Conservation (phyloP, 2,329 filamentous ascomycete species). For the Thelonectria rubi region DNA sequence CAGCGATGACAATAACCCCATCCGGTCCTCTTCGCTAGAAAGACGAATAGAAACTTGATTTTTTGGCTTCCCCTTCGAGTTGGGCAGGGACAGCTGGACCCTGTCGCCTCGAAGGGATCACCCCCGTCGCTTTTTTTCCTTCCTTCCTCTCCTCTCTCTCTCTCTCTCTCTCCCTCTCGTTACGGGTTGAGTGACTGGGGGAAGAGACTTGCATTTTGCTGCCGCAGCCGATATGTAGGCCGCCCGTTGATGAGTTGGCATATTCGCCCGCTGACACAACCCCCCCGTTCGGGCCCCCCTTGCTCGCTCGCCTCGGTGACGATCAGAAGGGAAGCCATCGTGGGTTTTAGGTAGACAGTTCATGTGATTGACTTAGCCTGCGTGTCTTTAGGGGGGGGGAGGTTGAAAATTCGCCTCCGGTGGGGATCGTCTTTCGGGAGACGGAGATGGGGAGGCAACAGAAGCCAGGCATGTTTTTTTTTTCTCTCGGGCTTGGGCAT, state of each 20-base stretch:
- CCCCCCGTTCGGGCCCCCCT: no score
- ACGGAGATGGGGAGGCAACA: conserved; percentile 11
- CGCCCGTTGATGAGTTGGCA: conserved; percentile 32
- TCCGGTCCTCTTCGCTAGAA: no score
- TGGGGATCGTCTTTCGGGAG: conserved; percentile 9
- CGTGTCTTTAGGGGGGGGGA: not conserved
- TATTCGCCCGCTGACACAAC: conserved; percentile 2
- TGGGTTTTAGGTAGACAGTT: no score
- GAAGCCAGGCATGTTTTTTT: not conserved
- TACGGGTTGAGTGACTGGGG: no score
- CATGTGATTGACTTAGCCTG: conserved; percentile 28
- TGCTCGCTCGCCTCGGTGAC: conserved; percentile 3
- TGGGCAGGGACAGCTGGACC: conserved; percentile 34
- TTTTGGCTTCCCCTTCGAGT: conserved; percentile 15
- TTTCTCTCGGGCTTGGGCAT: conserved; percentile 4
- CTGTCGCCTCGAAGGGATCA: conserved; percentile 24
- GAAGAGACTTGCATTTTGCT: not conserved
- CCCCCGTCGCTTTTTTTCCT: conserved; percentile 26
- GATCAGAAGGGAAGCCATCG: conserved; percentile 13
- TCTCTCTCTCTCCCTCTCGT: no score
- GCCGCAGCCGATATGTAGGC: conserved; percentile 19
- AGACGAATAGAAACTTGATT: conserved; percentile 41
- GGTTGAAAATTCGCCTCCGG: not conserved
- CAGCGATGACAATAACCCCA: no score
- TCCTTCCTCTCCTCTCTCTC: no score